Base-by-base conservation (phyloP, 805 yeast genomes). In the Metschnikowia proteae region DNA sequence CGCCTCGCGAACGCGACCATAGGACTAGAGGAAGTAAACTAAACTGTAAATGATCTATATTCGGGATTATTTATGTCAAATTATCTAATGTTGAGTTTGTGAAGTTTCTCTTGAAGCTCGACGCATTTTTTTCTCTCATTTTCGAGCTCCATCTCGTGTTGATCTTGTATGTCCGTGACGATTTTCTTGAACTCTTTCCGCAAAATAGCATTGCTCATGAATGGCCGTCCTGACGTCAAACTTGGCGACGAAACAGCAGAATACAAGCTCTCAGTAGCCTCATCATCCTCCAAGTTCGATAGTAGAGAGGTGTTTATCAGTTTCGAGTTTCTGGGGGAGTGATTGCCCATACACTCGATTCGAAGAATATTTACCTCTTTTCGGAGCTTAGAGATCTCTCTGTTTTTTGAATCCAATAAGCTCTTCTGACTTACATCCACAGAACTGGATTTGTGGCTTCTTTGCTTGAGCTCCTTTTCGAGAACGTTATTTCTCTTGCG, bases 171-270 rank as follows among this genome's bases (percentile, higher is more conserved):
- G 35, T 81, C 82, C 23, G 74, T 67, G 4, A 85, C 81, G 43
- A 84, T 67, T 56, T 80, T 83, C 63, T 80, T 84, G 67, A 85
- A 86, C 63, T 86, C 90, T 52, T 79, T 74, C 48, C 88, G 71
- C 64, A 86, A 67, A 3, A 84, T 81, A 0, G 83, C 77, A 34
- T 79, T 79, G 53, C 75, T 70, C 56, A 59, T 66, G 25, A 57
- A 45, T 13, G 47, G 27, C 32, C 35, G 32, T 3, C 46, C 49
- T 25, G 37, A 30, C 3, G 35, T 49, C 41, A 37, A 39, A 11
- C 45, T 35, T 28, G 37, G 48, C n/a, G 50, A 45, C 67, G 50
- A 67, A 59, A 38, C 57, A 11, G 45, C 31, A 44, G 48, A 6
- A 46, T 41, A 13, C 40, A 47, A 39, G 22, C 26, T 13, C 60